Base-by-base conservation (phyloP, 1,284 basidiomycete genomes). In the Cystobasidium pallidum region DNA sequence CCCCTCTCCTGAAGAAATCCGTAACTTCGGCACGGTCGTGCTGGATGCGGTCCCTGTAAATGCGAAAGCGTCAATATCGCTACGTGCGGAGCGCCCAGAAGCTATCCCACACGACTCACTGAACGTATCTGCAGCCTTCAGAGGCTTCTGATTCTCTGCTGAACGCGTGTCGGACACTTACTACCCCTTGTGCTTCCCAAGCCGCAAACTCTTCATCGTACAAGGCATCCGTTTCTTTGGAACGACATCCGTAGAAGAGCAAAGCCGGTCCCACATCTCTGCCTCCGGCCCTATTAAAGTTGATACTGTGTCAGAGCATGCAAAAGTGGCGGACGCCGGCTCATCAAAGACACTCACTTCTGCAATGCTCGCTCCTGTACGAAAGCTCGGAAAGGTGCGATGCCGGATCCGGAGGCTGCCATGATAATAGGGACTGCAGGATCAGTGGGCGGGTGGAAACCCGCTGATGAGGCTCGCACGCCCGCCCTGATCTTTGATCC, bases 231-330 rank as follows among this genome's bases (percentile, higher is more conserved):
- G 24, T 32, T 15, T 54, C 24, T 28, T 26, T 26, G 24, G 51
- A 54, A 11, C 51, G 51, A 32, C 51, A 54, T 54, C 51, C 51
- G 51, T 54, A 54, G 19, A 54, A 54, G 51, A 54, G 30, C 51
- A 54, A 32, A 54, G 51, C 51, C 30, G 51, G 51, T 15, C 51
- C 51, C 13, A 54, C 51, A 15, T 8, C 19, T 28, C 51, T 26
- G 30, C 51, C 26, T 11, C 51, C 24, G 19, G 30, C 30, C 26
- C 51, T 54, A 26, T 10, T 13, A 19, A 54, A 54, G 4, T 21
- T 28, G n/a, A 21, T 11, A 17, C 51, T 19, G 11, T 28, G 36
- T 32, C 13, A 32, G 51, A 10, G 24, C 30, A 8, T 28, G 26
- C 11, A 54, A 19, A 52, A 52, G 2, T 6, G 6, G 10, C 51